Conservation (phyloP, 441 rosid species). For the Brassica balearica region DNA sequence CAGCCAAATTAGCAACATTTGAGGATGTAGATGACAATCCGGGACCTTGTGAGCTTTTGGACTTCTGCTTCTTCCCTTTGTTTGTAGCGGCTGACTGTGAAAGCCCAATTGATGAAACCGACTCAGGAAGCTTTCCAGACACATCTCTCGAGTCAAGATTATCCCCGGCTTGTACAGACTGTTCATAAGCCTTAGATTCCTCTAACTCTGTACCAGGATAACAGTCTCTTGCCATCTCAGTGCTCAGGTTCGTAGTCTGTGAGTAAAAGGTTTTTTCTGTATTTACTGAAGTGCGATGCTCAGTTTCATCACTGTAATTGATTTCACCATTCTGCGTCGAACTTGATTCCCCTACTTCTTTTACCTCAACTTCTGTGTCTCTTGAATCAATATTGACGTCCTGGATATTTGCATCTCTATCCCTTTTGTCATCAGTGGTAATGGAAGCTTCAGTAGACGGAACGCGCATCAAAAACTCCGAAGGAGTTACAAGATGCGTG, state of each 20-base stretch:
- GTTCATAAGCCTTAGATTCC: conserved; percentile 47
- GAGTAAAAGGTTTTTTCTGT: conserved; percentile 66
- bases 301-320: conserved; percentile 51
- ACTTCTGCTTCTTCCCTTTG: conserved; percentile 72
- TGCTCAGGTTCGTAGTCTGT: conserved; percentile 78
- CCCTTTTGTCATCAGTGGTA: conserved; percentile 51
- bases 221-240: conserved; percentile 62
- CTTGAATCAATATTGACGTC: conserved; percentile 56
- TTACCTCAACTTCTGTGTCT: conserved; percentile 62
- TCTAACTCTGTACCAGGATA: conserved; percentile 52
- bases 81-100: conserved; percentile 52
- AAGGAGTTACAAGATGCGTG: not conserved
- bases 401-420: conserved; percentile 55
- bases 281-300: conserved; percentile 50
- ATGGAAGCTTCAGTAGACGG: conserved; percentile 30
- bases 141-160: conserved; percentile 54
- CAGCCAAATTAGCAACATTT: conserved; percentile 63
- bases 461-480: not conserved
- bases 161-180: conserved; percentile 45
- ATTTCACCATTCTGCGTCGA: conserved; percentile 52
- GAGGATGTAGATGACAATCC: conserved; percentile 62
- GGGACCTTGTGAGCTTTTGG: conserved; percentile 60
- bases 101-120: conserved; percentile 46
- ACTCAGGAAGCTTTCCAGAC: conserved; percentile 55
- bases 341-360: conserved; percentile 66